These are phyloP conservation scores for Phytophthora sojae DNA, from an alignment of 352 stramenopile species.

Conservation along the genomic window DNA sequence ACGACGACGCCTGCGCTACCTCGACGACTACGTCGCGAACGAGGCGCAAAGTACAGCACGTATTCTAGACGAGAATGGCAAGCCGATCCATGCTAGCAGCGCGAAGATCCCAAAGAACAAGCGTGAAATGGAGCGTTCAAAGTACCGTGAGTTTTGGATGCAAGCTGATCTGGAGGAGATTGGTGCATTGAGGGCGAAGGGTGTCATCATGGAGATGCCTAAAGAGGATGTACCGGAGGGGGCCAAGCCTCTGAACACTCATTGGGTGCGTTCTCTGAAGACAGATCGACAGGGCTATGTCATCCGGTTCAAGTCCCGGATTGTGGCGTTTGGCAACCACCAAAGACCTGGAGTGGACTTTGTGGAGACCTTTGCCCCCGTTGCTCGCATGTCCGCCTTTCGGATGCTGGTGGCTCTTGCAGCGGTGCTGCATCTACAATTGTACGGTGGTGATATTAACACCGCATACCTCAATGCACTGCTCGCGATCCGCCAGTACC, in stretches of 20 bases:
- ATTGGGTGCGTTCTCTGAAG: not conserved
- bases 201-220: not conserved
- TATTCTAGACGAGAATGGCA: not conserved
- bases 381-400: not conserved
- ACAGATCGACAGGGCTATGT: not conserved
- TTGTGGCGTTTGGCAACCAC: not conserved
- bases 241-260: not conserved
- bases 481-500: not conserved
- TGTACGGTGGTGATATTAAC: not conserved
- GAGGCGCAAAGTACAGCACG: not conserved
- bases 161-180: not conserved
- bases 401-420: not conserved
- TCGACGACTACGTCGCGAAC: not conserved
- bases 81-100: not conserved
- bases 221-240: not conserved
- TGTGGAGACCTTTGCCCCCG: too few species aligned
- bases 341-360: too few species aligned
- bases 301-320: not conserved
- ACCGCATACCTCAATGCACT: not conserved
- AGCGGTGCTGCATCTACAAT: not conserved
- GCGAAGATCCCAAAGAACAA: not conserved
- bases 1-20: not conserved
- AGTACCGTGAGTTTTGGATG: not conserved
- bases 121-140: not conserved
- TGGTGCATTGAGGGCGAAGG: not conserved